A percentile compares a stretch with the other conserved stretches of the same genome.
Evolutionary conservation across 2,329 filamentous ascomycete genomes (phyloP).

Genomic region (Penicillium sp.): DNA sequence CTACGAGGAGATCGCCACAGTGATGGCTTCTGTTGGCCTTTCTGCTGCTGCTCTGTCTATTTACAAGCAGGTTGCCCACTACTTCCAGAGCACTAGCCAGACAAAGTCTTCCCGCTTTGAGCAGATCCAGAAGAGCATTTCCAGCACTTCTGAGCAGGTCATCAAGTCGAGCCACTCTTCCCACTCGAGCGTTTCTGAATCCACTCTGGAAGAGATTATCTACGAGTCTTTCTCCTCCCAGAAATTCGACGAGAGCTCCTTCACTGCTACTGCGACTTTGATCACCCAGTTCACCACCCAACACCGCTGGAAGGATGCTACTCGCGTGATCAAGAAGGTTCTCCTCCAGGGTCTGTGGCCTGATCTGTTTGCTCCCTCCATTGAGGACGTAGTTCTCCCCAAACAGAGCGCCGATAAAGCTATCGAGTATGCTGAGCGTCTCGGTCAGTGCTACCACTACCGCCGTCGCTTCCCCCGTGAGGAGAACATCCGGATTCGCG

Average conservation of each 20-base stretch:
- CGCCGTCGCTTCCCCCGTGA: slow-evolving; percentile 37
- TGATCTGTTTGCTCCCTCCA: slow-evolving; percentile 45
- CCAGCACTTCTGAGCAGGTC: slow-evolving; percentile 45
- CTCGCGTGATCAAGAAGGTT: slow-evolving; percentile 47
- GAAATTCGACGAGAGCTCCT: slow-evolving; percentile 41
- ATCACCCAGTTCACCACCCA: slow-evolving; percentile 46
- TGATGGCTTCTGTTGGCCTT: slow-evolving; percentile 49
- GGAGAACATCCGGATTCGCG: slow-evolving; percentile 36
- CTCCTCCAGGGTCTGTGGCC: slow-evolving; percentile 47
- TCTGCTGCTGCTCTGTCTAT: slow-evolving; percentile 48
- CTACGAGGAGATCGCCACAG: slow-evolving; percentile 43
- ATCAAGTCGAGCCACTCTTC: slow-evolving; percentile 40
- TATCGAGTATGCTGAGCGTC: slow-evolving; percentile 48
- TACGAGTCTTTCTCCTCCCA: slow-evolving; percentile 44
- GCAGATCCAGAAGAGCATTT: slow-evolving; percentile 47
- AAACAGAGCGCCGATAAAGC: slow-evolving; percentile 46
- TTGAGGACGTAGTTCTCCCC: slow-evolving; percentile 47
- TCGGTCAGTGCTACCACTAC: slow-evolving; percentile 49
- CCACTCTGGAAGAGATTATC: slow-evolving; percentile 45
- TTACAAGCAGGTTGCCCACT: slow-evolving; percentile 44
- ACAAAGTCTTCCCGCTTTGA: slow-evolving; percentile 35
- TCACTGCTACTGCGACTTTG: slow-evolving; percentile 44
- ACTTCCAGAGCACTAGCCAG: slow-evolving; percentile 39
- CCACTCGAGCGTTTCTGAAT: slow-evolving; percentile 40
- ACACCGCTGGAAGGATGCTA: slow-evolving; percentile 50